Conservation (phyloP, 352 stramenopile genomes). For the Pythium utonaiense region DNA sequence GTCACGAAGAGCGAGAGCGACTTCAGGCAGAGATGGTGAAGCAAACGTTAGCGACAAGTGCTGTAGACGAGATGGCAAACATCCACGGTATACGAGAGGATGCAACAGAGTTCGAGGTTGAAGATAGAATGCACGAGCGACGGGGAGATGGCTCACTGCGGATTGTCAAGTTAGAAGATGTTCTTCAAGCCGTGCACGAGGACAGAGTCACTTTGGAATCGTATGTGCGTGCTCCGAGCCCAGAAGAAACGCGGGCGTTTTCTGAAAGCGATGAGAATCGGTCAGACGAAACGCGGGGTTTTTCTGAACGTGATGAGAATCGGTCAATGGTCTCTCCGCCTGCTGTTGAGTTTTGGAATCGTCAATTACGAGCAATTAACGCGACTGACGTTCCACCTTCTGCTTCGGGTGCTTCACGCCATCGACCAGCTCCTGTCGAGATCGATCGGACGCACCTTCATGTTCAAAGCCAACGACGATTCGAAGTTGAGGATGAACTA, state of each 20-base stretch:
- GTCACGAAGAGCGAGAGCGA: conserved; percentile 14
- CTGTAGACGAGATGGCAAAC: neutral
- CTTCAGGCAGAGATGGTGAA: conserved; percentile 4
- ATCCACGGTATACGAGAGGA: neutral
- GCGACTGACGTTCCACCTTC: neutral
- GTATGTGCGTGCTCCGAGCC: neutral
- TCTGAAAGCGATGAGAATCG: neutral
- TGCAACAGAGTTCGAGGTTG: neutral
- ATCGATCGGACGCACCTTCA: conserved; percentile 15
- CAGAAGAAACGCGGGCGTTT: no score
- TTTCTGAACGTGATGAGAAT: neutral
- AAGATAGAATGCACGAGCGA: no score
- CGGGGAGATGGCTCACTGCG: neutral
- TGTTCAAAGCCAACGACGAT: neutral
- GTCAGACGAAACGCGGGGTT: no score
- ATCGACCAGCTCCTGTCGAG: conserved; percentile 6
- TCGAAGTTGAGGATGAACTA: conserved; percentile 2
- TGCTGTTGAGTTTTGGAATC: conserved; percentile 19
- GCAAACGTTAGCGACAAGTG: neutral
- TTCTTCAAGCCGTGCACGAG: neutral
- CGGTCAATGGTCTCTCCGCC: neutral
- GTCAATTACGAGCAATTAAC: conserved; percentile 1
- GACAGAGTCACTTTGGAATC: neutral
- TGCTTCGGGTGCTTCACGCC: neutral
- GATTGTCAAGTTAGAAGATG: neutral